Evolutionary conservation across 768 basidiomycete genomes (phyloP), one percentile per base, ranked within the genome.

Genomic region (Pleurotus tuber-regium): DNA sequence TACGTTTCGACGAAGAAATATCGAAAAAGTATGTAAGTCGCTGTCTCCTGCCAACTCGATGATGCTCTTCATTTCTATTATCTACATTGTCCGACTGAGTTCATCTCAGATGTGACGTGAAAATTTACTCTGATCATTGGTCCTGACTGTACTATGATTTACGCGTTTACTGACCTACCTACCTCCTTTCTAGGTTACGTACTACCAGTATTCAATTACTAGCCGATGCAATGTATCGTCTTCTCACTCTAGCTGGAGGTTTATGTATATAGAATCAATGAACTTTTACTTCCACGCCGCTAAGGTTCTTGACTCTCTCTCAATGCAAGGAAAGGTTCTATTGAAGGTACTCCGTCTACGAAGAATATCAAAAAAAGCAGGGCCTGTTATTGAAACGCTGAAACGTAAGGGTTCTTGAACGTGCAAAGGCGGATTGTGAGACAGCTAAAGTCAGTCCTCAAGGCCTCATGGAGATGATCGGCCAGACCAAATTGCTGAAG

Each of bases 211-310:
- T 10, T 26, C 21, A 16, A 14, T n/a, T 21, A 16, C n/a, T 10
- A 3, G 16, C 29, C 12, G 14, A n/a, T 10, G n/a, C 28, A 31
- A 48, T 43, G 44, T 54, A 28, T 28, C 29, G 14, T 25, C 10
- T 42, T n/a, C 25, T 24, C 48, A 23, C 46, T 56, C 18, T 31
- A 30, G 55, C 50, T 44, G 43, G 47, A 51, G 48, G 47, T n/a
- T 57, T 63, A 49, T 41, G 59, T 70, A 66, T 65, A 64, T 63
- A 66, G 64, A 50, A 40, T 59, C 63, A 69, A 96, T 97, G 94
- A 95, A 95, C 75, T 94, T 96, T 73, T 97, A 97, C 74, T 92
- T 92, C 73, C 86, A 91, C 66, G 91, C 92, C 57, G 87, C 87
- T 58, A 78, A 84, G 61, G 77, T 84, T 4, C 74, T 98, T 60